These are phyloP conservation scores for Cercospora berteroae DNA, from an alignment of 2,329 filamentous ascomycete species.

Conservation along the genomic window DNA sequence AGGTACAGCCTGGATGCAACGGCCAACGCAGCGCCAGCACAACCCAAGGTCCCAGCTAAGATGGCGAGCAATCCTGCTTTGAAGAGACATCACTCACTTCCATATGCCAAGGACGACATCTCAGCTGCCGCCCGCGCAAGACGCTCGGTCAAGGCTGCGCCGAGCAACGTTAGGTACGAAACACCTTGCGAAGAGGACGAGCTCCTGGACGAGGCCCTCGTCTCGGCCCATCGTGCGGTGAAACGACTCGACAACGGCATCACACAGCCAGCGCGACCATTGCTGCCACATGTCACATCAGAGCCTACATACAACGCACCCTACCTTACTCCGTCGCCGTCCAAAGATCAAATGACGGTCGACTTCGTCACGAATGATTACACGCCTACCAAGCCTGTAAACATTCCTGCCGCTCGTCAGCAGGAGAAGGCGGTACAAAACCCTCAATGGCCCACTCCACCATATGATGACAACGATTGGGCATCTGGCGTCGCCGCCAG, in stretches of 20 bases:
- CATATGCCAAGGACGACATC: slow-evolving; percentile 45
- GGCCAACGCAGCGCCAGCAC: slow-evolving; percentile 34
- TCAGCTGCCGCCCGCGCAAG: slow-evolving; percentile 78
- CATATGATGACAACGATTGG: slow-evolving; percentile 93
- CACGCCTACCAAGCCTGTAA: slow-evolving; percentile 66
- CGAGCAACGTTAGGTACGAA: slow-evolving; percentile 71
- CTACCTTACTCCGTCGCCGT: slow-evolving; percentile 72
- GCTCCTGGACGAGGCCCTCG: slow-evolving; percentile 82
- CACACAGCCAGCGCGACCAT: slow-evolving; percentile 42
- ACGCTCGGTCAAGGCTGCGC: slow-evolving; percentile 68
- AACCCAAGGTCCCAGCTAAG: slow-evolving; percentile 36
- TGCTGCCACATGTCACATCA: slow-evolving; percentile 62
- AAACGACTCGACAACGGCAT: slow-evolving; percentile 61
- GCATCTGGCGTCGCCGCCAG: slow-evolving; percentile 76
- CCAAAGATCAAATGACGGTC: slow-evolving; percentile 75
- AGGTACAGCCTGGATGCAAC: slow-evolving; percentile 56
- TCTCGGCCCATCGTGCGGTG: slow-evolving; percentile 72
- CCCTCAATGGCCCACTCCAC: slow-evolving; percentile 89
- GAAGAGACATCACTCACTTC: slow-evolving; percentile 51
- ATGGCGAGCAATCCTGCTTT: slow-evolving; percentile 47
- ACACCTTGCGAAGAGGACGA: slow-evolving; percentile 96
- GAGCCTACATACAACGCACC: slow-evolving; percentile 55
- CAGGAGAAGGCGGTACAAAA: slow-evolving; percentile 50
- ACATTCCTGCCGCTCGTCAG: slow-evolving; percentile 61
- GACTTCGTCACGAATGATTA: slow-evolving; percentile 67